Evolutionary conservation across 495 filamentous ascomycete genomes (phyloP), one percentile per base, ranked within the genome.

Genomic region (Podospora comata): DNA sequence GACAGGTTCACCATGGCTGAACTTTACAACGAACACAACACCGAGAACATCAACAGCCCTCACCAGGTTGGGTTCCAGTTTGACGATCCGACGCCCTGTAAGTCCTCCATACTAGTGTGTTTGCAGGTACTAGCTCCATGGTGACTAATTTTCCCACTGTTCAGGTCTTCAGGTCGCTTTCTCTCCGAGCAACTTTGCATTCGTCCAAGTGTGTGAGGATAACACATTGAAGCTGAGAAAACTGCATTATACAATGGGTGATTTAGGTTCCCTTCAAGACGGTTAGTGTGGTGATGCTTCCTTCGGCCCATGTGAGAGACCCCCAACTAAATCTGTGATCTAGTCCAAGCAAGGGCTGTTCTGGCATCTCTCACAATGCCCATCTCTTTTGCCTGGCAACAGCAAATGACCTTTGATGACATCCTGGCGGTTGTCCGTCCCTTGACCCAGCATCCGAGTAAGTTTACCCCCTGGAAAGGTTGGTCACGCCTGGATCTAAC

Each of bases 11-110:
- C 87, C 4, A 87, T 95, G 87, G 77, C 83, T 1, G 78, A 86
- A 53, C 82, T 93, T 1, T 87, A 83, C 67, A 82, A 85, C 13
- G 82, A 90, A 65, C 81, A 82, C n/a, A 87, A 89, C 72, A 67
- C 84, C 13, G 85, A 86, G 60, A 86, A 81, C 26, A 88, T 95
- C 58, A 88, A 83, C 54, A 89, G 86, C 71, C 79, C 92, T 9
- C 80, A 86, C 16, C 91, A 94, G 75, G 86, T 89, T 55, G 91
- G 91, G 0, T 92, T 93, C 71, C 83, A 84, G n/a, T 92, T 88
- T 72, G 75, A 82, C 16, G 76, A 77, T 13, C 79, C 78, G 28
- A 79, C 81, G 15, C 84, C 83, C 64, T 83, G 85, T 84, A 74
- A 78, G 82, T 69, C 15, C n/a, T 32, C 48, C 16, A 18, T 61